Conservation (phyloP, 805 yeast species). For the Nakazawaea laoshanensis region DNA sequence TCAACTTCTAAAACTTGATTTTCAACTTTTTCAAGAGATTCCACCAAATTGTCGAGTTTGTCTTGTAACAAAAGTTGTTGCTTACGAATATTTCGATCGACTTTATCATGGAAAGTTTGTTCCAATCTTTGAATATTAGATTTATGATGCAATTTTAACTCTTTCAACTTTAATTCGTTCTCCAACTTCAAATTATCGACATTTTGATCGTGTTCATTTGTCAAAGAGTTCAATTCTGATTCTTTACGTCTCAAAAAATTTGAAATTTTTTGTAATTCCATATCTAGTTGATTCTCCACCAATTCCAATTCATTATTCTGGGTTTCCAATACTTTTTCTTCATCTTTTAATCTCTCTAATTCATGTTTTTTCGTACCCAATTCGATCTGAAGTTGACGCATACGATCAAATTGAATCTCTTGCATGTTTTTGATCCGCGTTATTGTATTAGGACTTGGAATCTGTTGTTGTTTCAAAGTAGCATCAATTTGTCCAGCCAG, state of each 20-base stretch:
- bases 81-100: too few relatives aligned
- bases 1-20: too few relatives aligned
- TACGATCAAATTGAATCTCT: slow-evolving; percentile 5
- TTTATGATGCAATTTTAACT: slow-evolving; percentile 4
- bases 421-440: slow-evolving; percentile 8
- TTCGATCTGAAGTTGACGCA: slow-evolving; percentile 1
- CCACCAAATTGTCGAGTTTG: too few relatives aligned
- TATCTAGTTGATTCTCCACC: slow-evolving; percentile 3
- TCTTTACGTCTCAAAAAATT: slow-evolving; percentile 3
- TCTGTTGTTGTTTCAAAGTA: too few relatives aligned
- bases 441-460: slow-evolving; percentile 7
- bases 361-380: background rate
- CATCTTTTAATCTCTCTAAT: slow-evolving; percentile 6
- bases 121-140: slow-evolving; percentile 1
- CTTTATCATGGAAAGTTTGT: slow-evolving; percentile 2
- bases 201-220: slow-evolving; percentile 1
- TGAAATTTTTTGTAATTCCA: slow-evolving; percentile 3
- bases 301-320: slow-evolving; percentile 11
- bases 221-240: slow-evolving; percentile 5
- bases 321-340: slow-evolving; percentile 15
- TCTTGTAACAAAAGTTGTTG: too few relatives aligned
- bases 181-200: slow-evolving; percentile 1
- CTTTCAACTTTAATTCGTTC: slow-evolving; percentile 3
- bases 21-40: too few relatives aligned
- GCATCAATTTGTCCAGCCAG: too few relatives aligned